Conservation (phyloP, 2,329 filamentous ascomycete species). For the Sclerotinia subarctica region DNA sequence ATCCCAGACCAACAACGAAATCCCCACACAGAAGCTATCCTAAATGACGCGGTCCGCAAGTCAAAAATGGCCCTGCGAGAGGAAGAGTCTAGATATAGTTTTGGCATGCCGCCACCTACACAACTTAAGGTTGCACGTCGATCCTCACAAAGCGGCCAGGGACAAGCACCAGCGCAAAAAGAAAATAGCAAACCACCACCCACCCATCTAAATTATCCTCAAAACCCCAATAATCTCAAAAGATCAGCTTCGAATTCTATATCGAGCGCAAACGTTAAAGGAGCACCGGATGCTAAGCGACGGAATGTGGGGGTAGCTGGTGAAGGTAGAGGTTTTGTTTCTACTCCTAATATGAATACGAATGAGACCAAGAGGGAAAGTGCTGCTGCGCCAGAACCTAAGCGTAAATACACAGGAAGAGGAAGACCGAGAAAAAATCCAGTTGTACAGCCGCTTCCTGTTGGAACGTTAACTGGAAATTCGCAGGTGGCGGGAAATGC, state of each 20-base stretch:
- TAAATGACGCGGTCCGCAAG: background rate
- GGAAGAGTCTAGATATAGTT: background rate
- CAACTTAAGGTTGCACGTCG: background rate
- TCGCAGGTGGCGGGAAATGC: no score
- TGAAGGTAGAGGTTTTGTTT: background rate
- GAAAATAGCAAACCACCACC: background rate
- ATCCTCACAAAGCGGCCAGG: background rate
- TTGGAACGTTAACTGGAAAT: no score
- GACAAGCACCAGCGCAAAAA: background rate
- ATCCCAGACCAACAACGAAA: background rate
- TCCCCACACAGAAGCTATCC: background rate
- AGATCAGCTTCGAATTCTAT: background rate
- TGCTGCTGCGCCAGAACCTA: background rate
- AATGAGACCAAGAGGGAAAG: no score
- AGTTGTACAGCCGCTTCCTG: background rate
- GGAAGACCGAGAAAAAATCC: background rate
- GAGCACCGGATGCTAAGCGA: background rate
- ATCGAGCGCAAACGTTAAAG: background rate
- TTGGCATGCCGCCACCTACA: background rate
- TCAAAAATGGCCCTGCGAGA: background rate
- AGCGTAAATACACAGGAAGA: background rate
- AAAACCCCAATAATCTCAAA: background rate
- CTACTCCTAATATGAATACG: no score
- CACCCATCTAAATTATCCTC: background rate
- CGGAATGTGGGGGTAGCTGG: background rate